phyloP scores from a whole-genome alignment of 495 filamentous ascomycete species.

The Aspergillus wentii region DNA sequence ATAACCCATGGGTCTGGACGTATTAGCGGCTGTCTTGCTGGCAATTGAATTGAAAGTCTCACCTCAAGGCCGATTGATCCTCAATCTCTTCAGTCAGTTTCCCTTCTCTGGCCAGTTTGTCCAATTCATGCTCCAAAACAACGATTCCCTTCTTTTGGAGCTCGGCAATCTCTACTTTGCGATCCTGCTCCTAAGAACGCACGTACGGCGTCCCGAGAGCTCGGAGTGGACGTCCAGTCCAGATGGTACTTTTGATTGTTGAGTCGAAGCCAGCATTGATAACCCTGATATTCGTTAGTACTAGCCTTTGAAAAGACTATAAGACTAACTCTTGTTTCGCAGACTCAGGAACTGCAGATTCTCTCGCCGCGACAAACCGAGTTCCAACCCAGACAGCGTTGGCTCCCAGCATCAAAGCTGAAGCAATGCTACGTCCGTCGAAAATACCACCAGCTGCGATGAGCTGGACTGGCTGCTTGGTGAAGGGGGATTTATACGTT shows the following conservation, averaged over 20 bases:
- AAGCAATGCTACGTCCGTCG: constrained; percentile 75
- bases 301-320: too few species aligned
- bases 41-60: too few species aligned
- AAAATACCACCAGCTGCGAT: constrained; percentile 80
- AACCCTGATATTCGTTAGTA: too few species aligned
- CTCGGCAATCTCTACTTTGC: constrained; percentile 70
- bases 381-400: constrained; percentile 83
- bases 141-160: constrained; percentile 71
- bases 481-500: constrained; percentile 68
- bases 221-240: constrained; percentile 79
- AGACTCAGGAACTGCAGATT: constrained; percentile 78
- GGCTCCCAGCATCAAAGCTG: constrained; percentile 76
- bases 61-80: too few species aligned
- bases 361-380: constrained; percentile 74
- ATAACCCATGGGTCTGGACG: too few species aligned
- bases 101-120: too few species aligned
- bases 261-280: constrained; percentile 76
- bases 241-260: constrained; percentile 81
- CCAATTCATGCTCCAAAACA: constrained; percentile 78
- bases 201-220: constrained; percentile 81
- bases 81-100: too few species aligned
- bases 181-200: constrained; percentile 77
- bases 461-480: constrained; percentile 69
- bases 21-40: too few species aligned
- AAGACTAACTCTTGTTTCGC: constrained; percentile 92